Percentiles rank a stretch among this genome's conserved stretches.
Conservation (phyloP, 148 eudicot genomes). For the Vaccinium myrtillus region DNA sequence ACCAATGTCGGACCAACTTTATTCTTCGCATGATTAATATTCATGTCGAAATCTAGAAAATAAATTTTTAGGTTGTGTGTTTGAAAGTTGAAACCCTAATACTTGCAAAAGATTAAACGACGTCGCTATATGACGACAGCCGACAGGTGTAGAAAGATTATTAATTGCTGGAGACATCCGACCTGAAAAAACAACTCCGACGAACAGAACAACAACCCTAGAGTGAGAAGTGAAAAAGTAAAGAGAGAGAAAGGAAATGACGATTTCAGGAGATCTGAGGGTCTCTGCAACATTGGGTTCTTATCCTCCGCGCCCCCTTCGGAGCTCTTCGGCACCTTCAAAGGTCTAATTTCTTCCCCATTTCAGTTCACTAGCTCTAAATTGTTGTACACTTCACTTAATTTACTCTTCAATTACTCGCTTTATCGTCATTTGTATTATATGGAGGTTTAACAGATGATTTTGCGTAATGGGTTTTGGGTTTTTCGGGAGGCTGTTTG, state of each 20-base stretch:
- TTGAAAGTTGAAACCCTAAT: too few species aligned
- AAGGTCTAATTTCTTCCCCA: constrained; percentile 45
- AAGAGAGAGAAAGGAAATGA: constrained; percentile 40
- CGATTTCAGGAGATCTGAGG: constrained; percentile 71
- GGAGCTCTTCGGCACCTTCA: constrained; percentile 37
- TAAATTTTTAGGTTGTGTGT: too few species aligned
- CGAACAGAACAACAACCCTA: constrained; percentile 14
- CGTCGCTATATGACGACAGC: not conserved
- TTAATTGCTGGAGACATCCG: not conserved
- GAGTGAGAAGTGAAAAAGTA: not conserved
- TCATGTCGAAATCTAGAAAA: too few species aligned
- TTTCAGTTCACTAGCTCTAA: not conserved
- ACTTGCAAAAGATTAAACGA: not conserved
- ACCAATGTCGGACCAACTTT: too few species aligned
- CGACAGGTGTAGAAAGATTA: not conserved
- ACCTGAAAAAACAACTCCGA: not conserved
- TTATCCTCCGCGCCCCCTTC: constrained; percentile 42
- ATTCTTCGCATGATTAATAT: too few species aligned
- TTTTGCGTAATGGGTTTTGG: not conserved
- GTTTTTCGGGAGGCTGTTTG: not conserved
- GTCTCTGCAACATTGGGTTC: constrained; percentile 61
- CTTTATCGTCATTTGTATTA: not conserved
- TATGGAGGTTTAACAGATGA: not conserved
- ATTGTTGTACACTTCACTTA: not conserved
- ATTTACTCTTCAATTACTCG: not conserved